Conservation (phyloP, 2,329 filamentous ascomycete species). For the Alternaria dauci region DNA sequence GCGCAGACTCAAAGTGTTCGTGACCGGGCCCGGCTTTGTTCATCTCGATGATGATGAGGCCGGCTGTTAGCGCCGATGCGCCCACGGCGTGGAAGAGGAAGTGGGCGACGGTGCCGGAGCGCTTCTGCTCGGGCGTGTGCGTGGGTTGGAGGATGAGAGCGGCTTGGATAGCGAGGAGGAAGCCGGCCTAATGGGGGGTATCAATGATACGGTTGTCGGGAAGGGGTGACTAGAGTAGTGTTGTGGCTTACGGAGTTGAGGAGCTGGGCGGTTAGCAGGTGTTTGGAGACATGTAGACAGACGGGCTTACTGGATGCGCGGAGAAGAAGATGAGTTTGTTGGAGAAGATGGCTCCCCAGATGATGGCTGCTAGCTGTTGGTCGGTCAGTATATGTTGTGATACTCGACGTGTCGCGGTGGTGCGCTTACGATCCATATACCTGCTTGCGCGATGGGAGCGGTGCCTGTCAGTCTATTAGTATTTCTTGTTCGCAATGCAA, state of each 20-base stretch:
- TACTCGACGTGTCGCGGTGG: conserved; percentile 1
- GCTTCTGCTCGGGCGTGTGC: conserved; percentile 77
- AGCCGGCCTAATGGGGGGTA: conserved; percentile 59
- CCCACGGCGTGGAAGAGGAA: conserved; percentile 73
- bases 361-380: conserved; percentile 69
- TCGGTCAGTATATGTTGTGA: conserved; percentile 19
- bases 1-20: conserved; percentile 79
- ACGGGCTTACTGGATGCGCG: conserved; percentile 75
- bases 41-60: conserved; percentile 76
- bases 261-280: conserved; percentile 49
- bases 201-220: conserved; percentile 27
- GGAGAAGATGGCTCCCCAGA: conserved; percentile 81
- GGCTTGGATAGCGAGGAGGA: conserved; percentile 80
- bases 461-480: conserved; percentile 67
- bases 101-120: conserved; percentile 69
- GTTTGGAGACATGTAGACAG: background rate
- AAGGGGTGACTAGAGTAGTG: conserved; percentile 15
- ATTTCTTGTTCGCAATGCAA: background rate
- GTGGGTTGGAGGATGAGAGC: conserved; percentile 90
- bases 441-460: conserved; percentile 79
- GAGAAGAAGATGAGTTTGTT: conserved; percentile 82
- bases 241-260: conserved; percentile 58
- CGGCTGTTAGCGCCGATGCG: conserved; percentile 68
- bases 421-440: conserved; percentile 70
- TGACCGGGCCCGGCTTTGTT: conserved; percentile 79